Evolutionary conservation across 495 filamentous ascomycete species (phyloP), one percentile per base, ranked within the genome.

Genomic region (Achaetomiella virescens): DNA sequence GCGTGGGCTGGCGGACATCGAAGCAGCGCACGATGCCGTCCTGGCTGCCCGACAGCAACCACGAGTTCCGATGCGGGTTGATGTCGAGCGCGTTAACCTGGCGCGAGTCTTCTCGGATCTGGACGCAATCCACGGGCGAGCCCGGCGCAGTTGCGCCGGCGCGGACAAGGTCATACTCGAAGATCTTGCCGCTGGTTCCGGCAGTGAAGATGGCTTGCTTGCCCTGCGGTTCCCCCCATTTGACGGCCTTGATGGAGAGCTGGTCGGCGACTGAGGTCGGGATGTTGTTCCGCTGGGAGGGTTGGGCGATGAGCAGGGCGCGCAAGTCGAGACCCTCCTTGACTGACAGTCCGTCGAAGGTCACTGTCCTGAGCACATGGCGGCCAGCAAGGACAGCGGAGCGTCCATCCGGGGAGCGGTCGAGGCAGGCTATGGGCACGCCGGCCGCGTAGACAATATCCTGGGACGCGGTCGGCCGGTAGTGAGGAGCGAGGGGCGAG

Each of bases 31-130:
- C 88, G 14, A 87, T 88, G 51, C 87, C 87, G 76, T 97, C 93
- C 72, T 96, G 91, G 66, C 91, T 91, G 22, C 88, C 93, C 4
- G 91, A 95, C 22, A 97, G 77, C 35, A 97, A 70, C 75, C 84
- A 81, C 54, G 81, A 83, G 49, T 85, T 84, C 57, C 81, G 75
- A 65, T 88, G 85, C 2, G 93, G 91, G 66, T 91, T 96, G 70
- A 97, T 89, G 40, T 89, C 90, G 36, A 98, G 76, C 59, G 84
- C 84, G 70, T 98, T 92, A 54, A 98, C 86, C 76, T 96, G 92
- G 50, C 95, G 87, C 54, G 79, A 82, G 70, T 97, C 95, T 66
- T 96, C 92, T 5, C 72, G 72, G 20, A 75, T 78, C 52, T 90
- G 83, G 53, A 83, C 84, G 50, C 85, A 77, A 65, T 95, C 90